Conservation (phyloP, 805 yeast species). For the Gaillardinia entomophila region DNA sequence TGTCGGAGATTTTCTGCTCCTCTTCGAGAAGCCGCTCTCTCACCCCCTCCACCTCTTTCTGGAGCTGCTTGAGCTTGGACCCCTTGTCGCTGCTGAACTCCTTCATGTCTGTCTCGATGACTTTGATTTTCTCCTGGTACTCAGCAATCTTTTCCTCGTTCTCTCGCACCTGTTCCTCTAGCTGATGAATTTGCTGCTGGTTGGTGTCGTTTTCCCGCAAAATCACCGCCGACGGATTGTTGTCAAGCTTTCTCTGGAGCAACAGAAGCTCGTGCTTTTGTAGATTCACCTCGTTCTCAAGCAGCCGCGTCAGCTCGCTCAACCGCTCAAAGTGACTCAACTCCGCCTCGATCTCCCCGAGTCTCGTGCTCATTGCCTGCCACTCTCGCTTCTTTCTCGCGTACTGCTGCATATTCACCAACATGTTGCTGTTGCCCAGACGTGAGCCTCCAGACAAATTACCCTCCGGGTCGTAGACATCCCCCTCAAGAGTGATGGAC, state of each 20-base stretch:
- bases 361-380: conserved; percentile 35
- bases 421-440: conserved; percentile 49
- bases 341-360: conserved; percentile 33
- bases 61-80: conserved; percentile 64
- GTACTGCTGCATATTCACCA: conserved; percentile 61
- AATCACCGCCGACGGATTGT: conserved; percentile 53
- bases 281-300: conserved; percentile 55
- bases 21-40: conserved; percentile 29
- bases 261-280: conserved; percentile 55
- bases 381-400: conserved; percentile 41
- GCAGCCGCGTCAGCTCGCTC: conserved; percentile 43
- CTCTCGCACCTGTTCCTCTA: conserved; percentile 32
- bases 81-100: conserved; percentile 81
- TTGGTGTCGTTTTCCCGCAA: conserved; percentile 45
- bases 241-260: conserved; percentile 48
- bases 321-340: conserved; percentile 38
- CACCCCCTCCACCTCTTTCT: conserved; percentile 41
- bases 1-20: conserved; percentile 38
- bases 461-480: conserved; percentile 93
- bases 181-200: conserved; percentile 37
- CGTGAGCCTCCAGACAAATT: conserved; percentile 94
- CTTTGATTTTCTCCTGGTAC: conserved; percentile 39
- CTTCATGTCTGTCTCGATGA: conserved; percentile 67
- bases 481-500: conserved; percentile 89
- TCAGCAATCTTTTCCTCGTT: conserved; percentile 24